Percentiles rank a stretch among this genome's conserved stretches.
phyloP scores from a whole-genome alignment of 2,329 filamentous ascomycete genomes.

The Colletotrichum neosansevieriae region DNA sequence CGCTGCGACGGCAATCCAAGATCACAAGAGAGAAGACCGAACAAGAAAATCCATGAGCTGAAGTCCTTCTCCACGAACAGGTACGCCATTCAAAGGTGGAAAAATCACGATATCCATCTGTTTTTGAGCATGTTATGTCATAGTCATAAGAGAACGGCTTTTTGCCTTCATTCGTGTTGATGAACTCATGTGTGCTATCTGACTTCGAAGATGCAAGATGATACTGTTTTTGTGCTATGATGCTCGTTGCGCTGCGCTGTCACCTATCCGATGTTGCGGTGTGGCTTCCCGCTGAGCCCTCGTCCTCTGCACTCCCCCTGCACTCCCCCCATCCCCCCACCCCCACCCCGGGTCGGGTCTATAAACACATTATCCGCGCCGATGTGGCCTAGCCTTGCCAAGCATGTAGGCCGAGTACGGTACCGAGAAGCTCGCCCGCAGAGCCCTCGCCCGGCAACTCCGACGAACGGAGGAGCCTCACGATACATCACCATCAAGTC shows the following conservation, averaged over 20 bases:
- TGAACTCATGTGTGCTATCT: constrained; percentile 5
- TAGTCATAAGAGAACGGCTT: neutral
- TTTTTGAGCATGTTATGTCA: too few species aligned
- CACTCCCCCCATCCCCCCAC: too few species aligned
- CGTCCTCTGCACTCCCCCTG: neutral
- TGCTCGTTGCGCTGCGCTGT: constrained; percentile 8
- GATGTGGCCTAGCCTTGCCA: constrained; percentile 36
- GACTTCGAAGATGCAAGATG: neutral
- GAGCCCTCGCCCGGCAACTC: constrained; percentile 34
- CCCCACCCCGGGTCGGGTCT: too few species aligned
- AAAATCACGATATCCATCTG: too few species aligned
- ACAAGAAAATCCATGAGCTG: constrained; percentile 8
- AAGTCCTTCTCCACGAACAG: constrained; percentile 6
- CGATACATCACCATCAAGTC: constrained; percentile 1
- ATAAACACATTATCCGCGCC: constrained; percentile 3
- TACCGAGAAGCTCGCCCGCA: constrained; percentile 26
- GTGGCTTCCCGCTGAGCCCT: constrained; percentile 14
- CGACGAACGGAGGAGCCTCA: constrained; percentile 38
- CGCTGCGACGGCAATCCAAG: constrained; percentile 9
- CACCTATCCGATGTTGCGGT: constrained; percentile 27
- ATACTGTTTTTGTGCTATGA: constrained; percentile 13
- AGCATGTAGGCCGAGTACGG: constrained; percentile 24
- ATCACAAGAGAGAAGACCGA: constrained; percentile 29
- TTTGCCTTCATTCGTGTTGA: neutral
- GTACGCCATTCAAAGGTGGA: neutral